Base-by-base conservation (phyloP, 768 basidiomycete species). In the Dacryopinax spathularia region DNA sequence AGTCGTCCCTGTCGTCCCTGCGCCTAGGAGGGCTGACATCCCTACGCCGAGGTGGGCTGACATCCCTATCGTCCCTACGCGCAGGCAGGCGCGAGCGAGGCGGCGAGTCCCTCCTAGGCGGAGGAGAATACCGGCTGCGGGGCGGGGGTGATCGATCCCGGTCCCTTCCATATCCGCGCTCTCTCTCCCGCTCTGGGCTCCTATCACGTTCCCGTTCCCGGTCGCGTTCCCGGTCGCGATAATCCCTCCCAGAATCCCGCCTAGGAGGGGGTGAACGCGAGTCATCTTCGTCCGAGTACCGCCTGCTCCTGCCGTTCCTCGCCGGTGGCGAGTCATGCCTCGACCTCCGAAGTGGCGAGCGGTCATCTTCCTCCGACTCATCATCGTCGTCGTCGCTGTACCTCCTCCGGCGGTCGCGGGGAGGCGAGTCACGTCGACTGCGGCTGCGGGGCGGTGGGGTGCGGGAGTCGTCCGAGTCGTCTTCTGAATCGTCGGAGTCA, bases 401-500 rank as follows among this genome's bases (percentile, higher is more conserved):
- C 48, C 25, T 10, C 25, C 48, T 3, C 48, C 29, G 3, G 25
- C 48, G 10, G 5, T 13, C 48, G 5, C 35, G 61, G 27, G 37
- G 35, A 43, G 61, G 31, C 3, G 61, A 62, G 20, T 62, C 61
- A 62, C 39, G 61, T 34, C 61, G 35, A 37, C 60, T 61, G 29
- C 13, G 29, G 60, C 60, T 12, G 68, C 63, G 73, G 77, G 33
- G 71, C 72, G 43, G 70, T 68, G 70, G 72, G 34, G 60, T 70
- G 72, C 43, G 72, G 67, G 73, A 72, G 48, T 70, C 70, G 20
- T 79, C 77, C 0, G 80, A 63, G 27, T 62, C 31, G 60, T 61
- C 60, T 31, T 34, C 41, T 25, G 67, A 64, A n/a, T 56, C 61
- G n/a, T 72, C 71, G 1, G 73, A 72, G 62, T 74, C 74, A 4